Evolutionary conservation across 352 stramenopile genomes (phyloP), one percentile per base, ranked within the genome.

Genomic region (Phytophthora megakarya): DNA sequence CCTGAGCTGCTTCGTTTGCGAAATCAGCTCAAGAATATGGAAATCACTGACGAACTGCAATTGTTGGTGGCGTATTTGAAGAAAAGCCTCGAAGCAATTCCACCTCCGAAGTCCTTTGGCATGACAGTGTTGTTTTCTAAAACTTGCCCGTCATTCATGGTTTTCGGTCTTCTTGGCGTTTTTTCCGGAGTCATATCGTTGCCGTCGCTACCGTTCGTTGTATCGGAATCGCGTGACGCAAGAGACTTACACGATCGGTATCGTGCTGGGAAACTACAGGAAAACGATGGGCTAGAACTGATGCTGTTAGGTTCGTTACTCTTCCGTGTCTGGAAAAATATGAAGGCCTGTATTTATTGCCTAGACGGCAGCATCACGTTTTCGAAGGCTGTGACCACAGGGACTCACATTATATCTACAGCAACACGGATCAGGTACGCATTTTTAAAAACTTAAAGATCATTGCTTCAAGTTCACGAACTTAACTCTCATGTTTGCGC

Each of bases 1-100:
- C 78, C 79, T 13, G 82, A 93, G 44, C 50, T 93, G 15, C 64
- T 62, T 22, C 75, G 73, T 42, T 63, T 89, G 46, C 64, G 75
- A 49, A 44, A 65, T 25, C 76, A 90, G 42, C 59, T 90, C 25
- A 68, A 66, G 13, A 66, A 83, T 21, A 50, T 86, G 51, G 47
- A 75, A 32, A 70, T 75, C 16, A 76, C 72, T 15, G 69, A 68
- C 9, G 81, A 91, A 45, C 55, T 90, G 19, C 65, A 76, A 18
- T 35, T 91, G 19, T 65, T 94, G 30, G 63, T 89, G 18, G 70
- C 61, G 47, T 94, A 92, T 51, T 51, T 94, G 22, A 90, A 89
- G 61, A 57, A 81, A 44, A 91, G 72, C 25, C 42, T 90, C 10
- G 44, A 89, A 11, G 62, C 50, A 28, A 62, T 90, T 43, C 81